Evolutionary conservation across 2,329 filamentous ascomycete species (phyloP), one percentile per base, ranked within the genome.

Genomic region (Aspergillus hiratsukae): DNA sequence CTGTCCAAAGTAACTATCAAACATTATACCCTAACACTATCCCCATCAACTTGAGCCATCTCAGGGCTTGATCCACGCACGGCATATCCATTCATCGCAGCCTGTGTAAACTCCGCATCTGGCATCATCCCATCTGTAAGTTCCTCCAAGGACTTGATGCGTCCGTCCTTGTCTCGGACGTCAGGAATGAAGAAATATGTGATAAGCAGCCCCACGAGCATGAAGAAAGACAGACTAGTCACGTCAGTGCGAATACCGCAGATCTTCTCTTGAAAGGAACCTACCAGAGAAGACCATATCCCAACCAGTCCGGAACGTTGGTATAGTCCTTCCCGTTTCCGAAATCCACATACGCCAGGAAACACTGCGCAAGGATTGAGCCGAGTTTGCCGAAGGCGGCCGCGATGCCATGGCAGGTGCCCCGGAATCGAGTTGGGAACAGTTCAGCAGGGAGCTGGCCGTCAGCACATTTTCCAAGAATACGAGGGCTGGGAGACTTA

Each of bases 341-440:
- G 21, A 57, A 59, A 35, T 55, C 41, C 10, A 59, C 55, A 31
- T 57, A 61, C 9, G 54, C 52, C 17, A 57, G 40, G 25, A 59
- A 61, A 11, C 51, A 54, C 25, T 61, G 59, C 2, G 56, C 59
- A 6, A 69, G 57, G 40, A 70, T 63, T 3, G 77, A 76, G 5
- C 78, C 78, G 0, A 81, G 62, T 61, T 81, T 81, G 1, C 79
- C 79, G 3, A 69, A 64, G 0, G 77, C 78, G 6, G 79, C 79
- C 4, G 75, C 70, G 51, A 81, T 76, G 23, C 78, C 79, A 60
- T 81, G 77, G 56, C 73, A 77, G 2, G 75, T 76, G 58, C 74
- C 76, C 9, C 78, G 73, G 57, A 80, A 80, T 23, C 74, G 68
- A 0, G 78, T 80, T 1, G 79, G 78, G 56, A 81, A 81, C 43